phyloP scores from a whole-genome alignment of 495 filamentous ascomycete species.

The Penicillium chermesinum region DNA sequence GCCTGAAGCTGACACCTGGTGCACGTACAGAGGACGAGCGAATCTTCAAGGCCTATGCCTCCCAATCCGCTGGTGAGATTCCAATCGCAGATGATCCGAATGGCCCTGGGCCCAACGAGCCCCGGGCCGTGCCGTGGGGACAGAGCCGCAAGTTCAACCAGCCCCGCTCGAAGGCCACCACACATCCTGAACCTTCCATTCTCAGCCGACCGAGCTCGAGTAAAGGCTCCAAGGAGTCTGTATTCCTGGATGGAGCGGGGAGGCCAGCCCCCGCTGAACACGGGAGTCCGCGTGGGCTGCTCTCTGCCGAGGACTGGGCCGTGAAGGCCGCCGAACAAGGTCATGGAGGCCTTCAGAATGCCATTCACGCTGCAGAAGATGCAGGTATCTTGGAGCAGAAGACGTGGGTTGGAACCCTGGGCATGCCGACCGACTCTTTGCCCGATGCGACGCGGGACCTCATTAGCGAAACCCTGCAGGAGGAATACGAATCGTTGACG shows the following conservation, averaged over 20 bases:
- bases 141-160: constrained; percentile 58
- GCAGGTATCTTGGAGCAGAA: constrained; percentile 56
- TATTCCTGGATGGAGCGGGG: constrained; percentile 6
- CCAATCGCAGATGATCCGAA: constrained; percentile 24
- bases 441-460: constrained; percentile 62
- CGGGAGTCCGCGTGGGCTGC: constrained; percentile 46
- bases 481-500: constrained; percentile 67
- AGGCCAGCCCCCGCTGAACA: constrained; percentile 4
- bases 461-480: constrained; percentile 70
- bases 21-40: constrained; percentile 53
- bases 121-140: constrained; percentile 62
- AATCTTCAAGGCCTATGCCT: constrained; percentile 51
- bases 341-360: constrained; percentile 81
- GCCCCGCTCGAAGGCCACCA: constrained; percentile 62
- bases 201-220: constrained; percentile 49
- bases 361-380: constrained; percentile 63
- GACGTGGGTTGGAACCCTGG: constrained; percentile 79
- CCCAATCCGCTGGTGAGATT: constrained; percentile 26
- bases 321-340: constrained; percentile 78
- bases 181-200: constrained; percentile 61
- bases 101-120: constrained; percentile 51
- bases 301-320: constrained; percentile 64
- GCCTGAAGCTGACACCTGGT: constrained; percentile 52
- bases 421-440: constrained; percentile 81
- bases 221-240: constrained; percentile 10